phyloP scores from a whole-genome alignment of 2,329 filamentous ascomycete genomes.

The Verticillium longisporum region DNA sequence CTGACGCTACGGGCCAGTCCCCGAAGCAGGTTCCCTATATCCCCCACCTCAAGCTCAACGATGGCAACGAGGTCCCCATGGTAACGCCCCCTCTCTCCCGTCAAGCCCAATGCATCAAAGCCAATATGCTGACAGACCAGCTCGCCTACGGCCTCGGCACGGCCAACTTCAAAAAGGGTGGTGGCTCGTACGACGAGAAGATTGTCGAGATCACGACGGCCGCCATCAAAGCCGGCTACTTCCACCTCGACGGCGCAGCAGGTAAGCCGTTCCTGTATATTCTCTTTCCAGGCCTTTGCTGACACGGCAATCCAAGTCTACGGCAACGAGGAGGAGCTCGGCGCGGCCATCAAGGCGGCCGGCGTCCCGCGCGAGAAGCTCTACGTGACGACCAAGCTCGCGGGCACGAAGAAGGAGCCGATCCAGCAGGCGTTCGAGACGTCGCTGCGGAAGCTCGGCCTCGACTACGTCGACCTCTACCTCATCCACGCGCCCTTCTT shows the following conservation, averaged over 20 bases:
- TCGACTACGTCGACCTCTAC: slow-evolving; percentile 69
- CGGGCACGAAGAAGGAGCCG: slow-evolving; percentile 28
- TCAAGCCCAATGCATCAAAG: neutral
- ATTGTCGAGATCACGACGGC: slow-evolving; percentile 43
- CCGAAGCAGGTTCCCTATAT: slow-evolving; percentile 36
- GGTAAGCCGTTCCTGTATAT: slow-evolving; percentile 28
- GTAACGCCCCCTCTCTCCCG: slow-evolving; percentile 36
- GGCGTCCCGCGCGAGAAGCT: slow-evolving; percentile 60
- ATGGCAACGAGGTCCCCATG: slow-evolving; percentile 67
- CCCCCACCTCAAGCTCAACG: slow-evolving; percentile 62
- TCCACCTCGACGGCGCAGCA: slow-evolving; percentile 70
- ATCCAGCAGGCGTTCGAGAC: slow-evolving; percentile 45
- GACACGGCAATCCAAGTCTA: slow-evolving; percentile 32
- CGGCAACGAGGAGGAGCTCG: slow-evolving; percentile 63
- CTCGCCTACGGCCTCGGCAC: slow-evolving; percentile 69
- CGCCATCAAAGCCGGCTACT: slow-evolving; percentile 64
- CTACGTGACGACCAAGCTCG: slow-evolving; percentile 59
- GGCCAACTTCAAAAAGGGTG: slow-evolving; percentile 51
- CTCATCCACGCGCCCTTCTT: slow-evolving; percentile 54
- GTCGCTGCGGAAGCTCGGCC: slow-evolving; percentile 57
- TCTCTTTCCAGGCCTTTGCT: neutral
- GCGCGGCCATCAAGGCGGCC: slow-evolving; percentile 61
- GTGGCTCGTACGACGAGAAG: slow-evolving; percentile 47
- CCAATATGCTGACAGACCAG: slow-evolving; percentile 25
- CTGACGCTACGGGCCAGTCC: slow-evolving; percentile 28